Percentiles rank a stretch among this genome's conserved stretches.
Conservation (phyloP, 495 filamentous ascomycete genomes). For the Apiosordaria backusii region DNA sequence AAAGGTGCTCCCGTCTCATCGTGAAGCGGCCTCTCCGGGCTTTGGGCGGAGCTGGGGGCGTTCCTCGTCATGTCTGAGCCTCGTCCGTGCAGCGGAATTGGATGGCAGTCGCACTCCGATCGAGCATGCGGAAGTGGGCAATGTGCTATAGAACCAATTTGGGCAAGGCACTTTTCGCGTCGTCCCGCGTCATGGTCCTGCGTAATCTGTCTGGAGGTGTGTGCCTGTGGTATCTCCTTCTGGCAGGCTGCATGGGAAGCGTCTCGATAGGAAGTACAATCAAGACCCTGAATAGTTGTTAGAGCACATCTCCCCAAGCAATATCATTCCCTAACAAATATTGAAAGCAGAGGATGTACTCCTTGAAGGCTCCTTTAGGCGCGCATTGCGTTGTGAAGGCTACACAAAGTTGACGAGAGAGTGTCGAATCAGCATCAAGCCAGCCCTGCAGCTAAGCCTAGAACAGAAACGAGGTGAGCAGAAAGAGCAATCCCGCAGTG, state of each 20-base stretch:
- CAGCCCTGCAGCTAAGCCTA: slow-evolving; percentile 16
- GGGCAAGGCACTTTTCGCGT: neutral
- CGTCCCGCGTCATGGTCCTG: neutral
- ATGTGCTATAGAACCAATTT: too few species aligned
- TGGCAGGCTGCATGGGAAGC: too few species aligned
- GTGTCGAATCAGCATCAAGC: neutral
- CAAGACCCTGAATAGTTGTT: too few species aligned
- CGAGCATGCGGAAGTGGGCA: neutral
- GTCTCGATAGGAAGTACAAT: too few species aligned
- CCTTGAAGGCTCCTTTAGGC: neutral
- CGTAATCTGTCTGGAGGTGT: neutral
- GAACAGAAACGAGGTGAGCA: slow-evolving; percentile 20
- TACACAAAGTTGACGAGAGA: neutral
- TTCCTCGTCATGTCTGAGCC: neutral
- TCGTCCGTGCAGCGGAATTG: neutral
- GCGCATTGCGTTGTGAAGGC: neutral
- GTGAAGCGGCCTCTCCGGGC: neutral
- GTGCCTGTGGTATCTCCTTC: neutral
- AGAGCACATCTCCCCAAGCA: too few species aligned
- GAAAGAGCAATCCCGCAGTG: slow-evolving; percentile 9
- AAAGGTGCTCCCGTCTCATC: neutral
- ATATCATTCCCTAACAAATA: too few species aligned
- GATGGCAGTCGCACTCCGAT: neutral
- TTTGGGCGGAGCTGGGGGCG: neutral
- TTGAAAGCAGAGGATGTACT: too few species aligned